Evolutionary conservation across 768 basidiomycete species (phyloP).

Genomic region (Boletellus ananiceps): DNA sequence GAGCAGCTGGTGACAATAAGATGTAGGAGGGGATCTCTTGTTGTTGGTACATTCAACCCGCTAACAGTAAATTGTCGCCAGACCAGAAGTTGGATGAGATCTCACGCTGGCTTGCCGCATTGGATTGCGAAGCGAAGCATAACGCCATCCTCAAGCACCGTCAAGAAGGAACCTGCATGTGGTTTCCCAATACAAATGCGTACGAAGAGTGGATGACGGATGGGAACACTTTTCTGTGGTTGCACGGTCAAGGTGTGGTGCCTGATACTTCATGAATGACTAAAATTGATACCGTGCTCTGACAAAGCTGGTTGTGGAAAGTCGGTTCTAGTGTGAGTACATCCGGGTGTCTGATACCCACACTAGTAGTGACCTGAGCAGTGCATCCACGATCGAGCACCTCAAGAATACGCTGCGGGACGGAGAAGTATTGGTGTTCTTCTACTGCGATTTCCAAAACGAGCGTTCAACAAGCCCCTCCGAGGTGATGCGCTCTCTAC

Average conservation of each 20-base stretch:
- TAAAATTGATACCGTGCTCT: not conserved
- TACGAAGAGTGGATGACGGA: not conserved
- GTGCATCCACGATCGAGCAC: constrained; percentile 4
- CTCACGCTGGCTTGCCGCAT: not conserved
- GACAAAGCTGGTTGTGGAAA: constrained; percentile 2
- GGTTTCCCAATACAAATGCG: not conserved
- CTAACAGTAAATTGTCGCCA: not conserved
- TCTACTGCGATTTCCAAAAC: constrained; percentile 6
- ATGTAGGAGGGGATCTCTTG: not conserved
- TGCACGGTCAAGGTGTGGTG: not conserved
- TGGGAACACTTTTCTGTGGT: not conserved
- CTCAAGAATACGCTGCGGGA: not conserved
- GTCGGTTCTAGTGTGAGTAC: not conserved
- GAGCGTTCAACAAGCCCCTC: not conserved
- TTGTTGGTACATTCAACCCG: no score
- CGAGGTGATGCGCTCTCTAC: constrained; percentile 3
- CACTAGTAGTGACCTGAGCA: not conserved
- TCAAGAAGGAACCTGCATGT: constrained; percentile 2
- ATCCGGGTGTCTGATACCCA: not conserved
- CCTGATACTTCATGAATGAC: not conserved
- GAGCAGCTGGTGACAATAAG: no score
- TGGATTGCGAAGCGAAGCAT: not conserved
- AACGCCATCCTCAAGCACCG: not conserved
- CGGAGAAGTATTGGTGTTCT: not conserved
- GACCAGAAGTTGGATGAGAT: constrained; percentile 1